Evolutionary conservation across 2,329 filamentous ascomycete genomes (phyloP).

Genomic region (Rutstroemia sp.): DNA sequence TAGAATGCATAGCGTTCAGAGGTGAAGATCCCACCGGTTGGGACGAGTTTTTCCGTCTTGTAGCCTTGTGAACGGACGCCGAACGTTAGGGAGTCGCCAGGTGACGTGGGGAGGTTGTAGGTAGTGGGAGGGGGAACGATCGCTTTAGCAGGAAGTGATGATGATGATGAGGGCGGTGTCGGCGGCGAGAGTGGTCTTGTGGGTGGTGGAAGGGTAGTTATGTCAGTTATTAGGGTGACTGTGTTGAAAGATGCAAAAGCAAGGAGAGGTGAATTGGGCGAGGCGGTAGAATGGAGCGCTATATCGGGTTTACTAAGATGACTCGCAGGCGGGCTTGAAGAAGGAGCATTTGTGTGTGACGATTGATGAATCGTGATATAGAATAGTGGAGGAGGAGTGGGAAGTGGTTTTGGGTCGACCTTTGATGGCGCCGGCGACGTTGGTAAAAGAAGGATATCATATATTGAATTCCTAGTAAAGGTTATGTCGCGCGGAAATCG

Average conservation of each 20-base stretch:
- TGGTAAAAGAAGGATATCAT: conserved; percentile 20
- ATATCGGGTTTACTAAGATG: conserved; percentile 17
- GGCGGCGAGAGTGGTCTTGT: conserved; percentile 4
- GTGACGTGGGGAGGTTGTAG: conserved; percentile 6
- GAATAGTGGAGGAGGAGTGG: conserved; percentile 21
- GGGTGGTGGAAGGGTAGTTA: conserved; percentile 21
- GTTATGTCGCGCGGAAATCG: conserved; percentile 23
- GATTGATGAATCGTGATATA: conserved; percentile 19
- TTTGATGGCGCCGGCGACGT: conserved; percentile 18
- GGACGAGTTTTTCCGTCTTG: conserved; percentile 16
- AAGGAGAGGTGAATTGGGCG: conserved; percentile 17
- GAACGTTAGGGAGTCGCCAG: conserved; percentile 5
- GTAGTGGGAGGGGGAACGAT: conserved; percentile 2
- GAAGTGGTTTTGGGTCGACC: conserved; percentile 18
- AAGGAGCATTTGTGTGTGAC: neutral
- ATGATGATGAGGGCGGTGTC: conserved; percentile 7
- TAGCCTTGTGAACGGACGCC: conserved; percentile 9
- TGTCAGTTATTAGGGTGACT: conserved; percentile 19
- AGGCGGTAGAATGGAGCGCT: conserved; percentile 20
- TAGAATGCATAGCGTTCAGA: conserved; percentile 20
- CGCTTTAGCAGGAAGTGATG: neutral
- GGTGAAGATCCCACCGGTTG: conserved; percentile 19
- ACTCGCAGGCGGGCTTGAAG: neutral
- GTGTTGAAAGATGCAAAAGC: conserved; percentile 22
- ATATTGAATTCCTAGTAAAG: conserved; percentile 17